Base-by-base conservation (phyloP, 108 stramenopile species). In the Stephanodiscus triporus region DNA sequence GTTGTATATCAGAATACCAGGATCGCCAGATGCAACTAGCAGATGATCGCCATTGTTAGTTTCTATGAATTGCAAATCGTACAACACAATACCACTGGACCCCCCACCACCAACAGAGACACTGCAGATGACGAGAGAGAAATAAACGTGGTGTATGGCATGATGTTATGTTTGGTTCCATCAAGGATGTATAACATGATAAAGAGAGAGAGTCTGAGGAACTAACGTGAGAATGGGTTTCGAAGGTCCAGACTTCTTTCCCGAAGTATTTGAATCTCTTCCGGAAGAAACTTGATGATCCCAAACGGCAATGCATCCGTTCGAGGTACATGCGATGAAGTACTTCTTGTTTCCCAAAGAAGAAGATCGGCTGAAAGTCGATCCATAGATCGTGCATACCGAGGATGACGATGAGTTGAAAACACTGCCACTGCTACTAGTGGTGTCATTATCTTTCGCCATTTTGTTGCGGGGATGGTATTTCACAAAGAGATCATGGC, bases 11-110 rank as follows among this genome's bases (percentile, higher is more conserved):
- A 79, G 40, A 32, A 79, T 42, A 23, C 81, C 81, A 30, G 78
- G 66, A 65, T 82, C 81, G 23, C 81, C 81, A 4, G 81, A 78
- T 13, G 68, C 77, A 50, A 78, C 58, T 2, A 82, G 67, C 9
- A 82, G 67, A 58, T 53, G 40, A 24, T 68, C 45, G 4, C 43
- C 40, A 43, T 56, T 59, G n/a, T 43, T 56, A 0, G 43, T 54
- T 45, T 53, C 26, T 14, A 75, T 55, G 59, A 79, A 82, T 82
- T 82, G 59, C 20, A 82, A 29, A 75, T 82, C 77, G 73, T 82
- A 82, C 55, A 82, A 65, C 4, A 38, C 42, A 24, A 14, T 63
- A 36, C 61, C 59, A 24, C 38, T 62, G 17, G 24, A 55, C 55
- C 24, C 47, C 14, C 23, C 29, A 17, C 32, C 14, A 24, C 19